Base-by-base conservation (phyloP, 2,329 filamentous ascomycete species). In the Aureobasidium sp. region DNA sequence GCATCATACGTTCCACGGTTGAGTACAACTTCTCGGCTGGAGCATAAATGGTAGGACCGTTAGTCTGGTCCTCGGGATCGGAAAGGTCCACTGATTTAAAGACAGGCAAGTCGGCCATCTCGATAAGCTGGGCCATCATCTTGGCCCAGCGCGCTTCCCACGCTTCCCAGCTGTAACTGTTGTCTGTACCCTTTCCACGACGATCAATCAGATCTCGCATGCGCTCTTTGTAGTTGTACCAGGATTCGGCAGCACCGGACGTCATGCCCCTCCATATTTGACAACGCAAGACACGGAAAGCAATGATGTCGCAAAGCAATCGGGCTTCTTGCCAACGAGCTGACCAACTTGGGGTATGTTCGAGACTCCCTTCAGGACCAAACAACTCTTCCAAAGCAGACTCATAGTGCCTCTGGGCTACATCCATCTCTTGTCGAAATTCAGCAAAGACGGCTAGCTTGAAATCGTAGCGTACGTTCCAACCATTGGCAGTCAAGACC, bases 401-500 rank as follows among this genome's bases (percentile, higher is more conserved):
- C 69, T 94, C 90, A 67, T 92, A 96, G 57, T 90, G 91, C 45
- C 91, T 84, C 68, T 90, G 80, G 0, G 94, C 91, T 23, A 84
- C 85, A 69, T 96, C 93, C 81, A 93, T 89, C 71, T 97, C 94
- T 69, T 95, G 89, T 9, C 94, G 84, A 66, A 95, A 96, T 69
- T 97, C 93, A 29, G 92, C 90, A 69, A 97, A 89, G 0, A 96
- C 79, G 7, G 87, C 93, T 19, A 92, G 81, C 71, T 99, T 99
- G 76, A 95, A 91, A 69, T 99, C 93, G 73, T 96, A 96, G 17
- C 93, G 86, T 57, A 95, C 87, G 68, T 90, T 91, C 94, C 93
- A 99, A 3, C 90, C 92, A 43, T 90, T 85, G 10, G 87, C 78
- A 1, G 91, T 89, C n/a, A 96, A 75, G 0, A 88, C 90, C 68